These are phyloP conservation scores for Perkinsus marinus DNA, from an alignment of 169 alveolate species.

Conservation along the genomic window DNA sequence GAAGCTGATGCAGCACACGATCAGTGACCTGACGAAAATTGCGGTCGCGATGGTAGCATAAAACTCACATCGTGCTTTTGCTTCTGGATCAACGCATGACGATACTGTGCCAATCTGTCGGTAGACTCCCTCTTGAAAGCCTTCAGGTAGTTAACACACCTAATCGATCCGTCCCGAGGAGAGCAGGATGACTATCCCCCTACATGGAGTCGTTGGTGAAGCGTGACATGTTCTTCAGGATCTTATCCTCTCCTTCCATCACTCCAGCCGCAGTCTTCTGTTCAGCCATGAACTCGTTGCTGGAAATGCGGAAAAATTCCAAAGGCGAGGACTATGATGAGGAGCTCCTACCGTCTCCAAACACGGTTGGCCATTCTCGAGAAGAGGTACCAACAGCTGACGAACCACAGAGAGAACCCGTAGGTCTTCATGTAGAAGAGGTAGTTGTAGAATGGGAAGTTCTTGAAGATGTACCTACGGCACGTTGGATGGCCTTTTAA, in stretches of 20 bases:
- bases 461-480: conserved; percentile 5
- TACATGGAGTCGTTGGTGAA: neutral
- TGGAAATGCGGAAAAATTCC: neutral
- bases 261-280: conserved; percentile 6
- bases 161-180: neutral
- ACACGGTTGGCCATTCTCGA: neutral
- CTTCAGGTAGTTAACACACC: conserved; percentile 1
- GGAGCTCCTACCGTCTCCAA: neutral
- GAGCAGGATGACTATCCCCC: neutral
- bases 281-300: conserved; percentile 5
- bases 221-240: neutral
- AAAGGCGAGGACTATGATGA: neutral
- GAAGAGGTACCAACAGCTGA: neutral
- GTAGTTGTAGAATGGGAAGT: conserved; percentile 7
- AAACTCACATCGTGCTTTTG: neutral
- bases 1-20: neutral
- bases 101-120: neutral
- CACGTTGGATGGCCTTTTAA: no score
- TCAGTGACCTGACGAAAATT: neutral
- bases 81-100: neutral
- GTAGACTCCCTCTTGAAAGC: neutral
- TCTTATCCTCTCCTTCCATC: conserved; percentile 8
- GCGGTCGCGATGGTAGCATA: neutral
- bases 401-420: neutral
- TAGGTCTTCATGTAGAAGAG: neutral